These are phyloP conservation scores for Limnanthes douglasii DNA, from an alignment of 345 rosid genomes.

Conservation along the genomic window DNA sequence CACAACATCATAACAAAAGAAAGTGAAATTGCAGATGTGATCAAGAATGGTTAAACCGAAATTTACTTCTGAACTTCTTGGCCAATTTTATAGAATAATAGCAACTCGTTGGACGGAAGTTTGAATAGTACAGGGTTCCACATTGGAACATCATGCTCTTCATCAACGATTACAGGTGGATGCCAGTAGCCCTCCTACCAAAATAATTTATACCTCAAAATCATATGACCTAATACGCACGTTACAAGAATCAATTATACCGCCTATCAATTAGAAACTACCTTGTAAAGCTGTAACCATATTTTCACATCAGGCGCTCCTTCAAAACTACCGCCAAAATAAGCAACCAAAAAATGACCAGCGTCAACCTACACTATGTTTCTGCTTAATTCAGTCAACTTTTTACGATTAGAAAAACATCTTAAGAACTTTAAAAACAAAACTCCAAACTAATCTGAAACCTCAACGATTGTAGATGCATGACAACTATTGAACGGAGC, in stretches of 20 bases:
- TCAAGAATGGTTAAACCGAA: too few relatives aligned
- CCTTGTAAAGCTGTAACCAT: conserved; percentile 32
- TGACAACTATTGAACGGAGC: conserved; percentile 82
- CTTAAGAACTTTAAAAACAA: neutral
- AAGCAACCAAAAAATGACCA: conserved; percentile 68
- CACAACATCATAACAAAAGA: too few relatives aligned
- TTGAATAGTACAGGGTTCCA: conserved; percentile 87
- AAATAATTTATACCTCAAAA: conserved; percentile 4
- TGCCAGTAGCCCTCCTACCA: conserved; percentile 60
- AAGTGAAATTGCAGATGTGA: neutral
- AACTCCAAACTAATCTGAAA: conserved; percentile 8
- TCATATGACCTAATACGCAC: neutral
- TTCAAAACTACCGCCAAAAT: conserved; percentile 15
- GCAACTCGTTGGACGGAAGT: conserved; percentile 59
- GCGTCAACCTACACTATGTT: conserved; percentile 33
- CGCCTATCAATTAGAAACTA: conserved; percentile 4
- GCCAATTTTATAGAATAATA: conserved; percentile 80
- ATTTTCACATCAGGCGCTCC: conserved; percentile 24
- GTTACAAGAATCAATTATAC: neutral
- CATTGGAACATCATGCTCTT: conserved; percentile 64
- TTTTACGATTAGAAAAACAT: neutral
- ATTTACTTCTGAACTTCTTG: conserved; percentile 68
- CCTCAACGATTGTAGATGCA: conserved; percentile 88
- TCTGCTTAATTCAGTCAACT: neutral
- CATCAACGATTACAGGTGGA: conserved; percentile 37